Base-by-base conservation (phyloP, 305 asterid genomes). In the Euphrasia arctica region DNA sequence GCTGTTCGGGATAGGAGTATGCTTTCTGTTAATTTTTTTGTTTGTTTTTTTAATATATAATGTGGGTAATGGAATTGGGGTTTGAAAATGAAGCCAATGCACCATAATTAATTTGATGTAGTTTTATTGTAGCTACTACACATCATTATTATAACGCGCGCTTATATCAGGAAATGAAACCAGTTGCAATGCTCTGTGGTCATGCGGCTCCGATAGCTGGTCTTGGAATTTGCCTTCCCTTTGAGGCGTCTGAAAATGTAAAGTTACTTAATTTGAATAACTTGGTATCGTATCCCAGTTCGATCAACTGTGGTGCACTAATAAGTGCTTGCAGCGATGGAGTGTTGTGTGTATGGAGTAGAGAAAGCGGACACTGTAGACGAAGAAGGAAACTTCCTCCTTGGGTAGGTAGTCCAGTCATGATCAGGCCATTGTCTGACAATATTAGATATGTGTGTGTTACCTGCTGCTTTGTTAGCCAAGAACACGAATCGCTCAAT, bases 361-460 rank as follows among this genome's bases (percentile, higher is more conserved):
- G 96, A 80, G 79, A 72, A 62, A 88, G 94, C 75, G 99, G 99
- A 67, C 92, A 85, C 68, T 93, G 99, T 77, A 85, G 86, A 69
- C 80, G 96, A 31, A 79, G 99, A 79, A 80, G 97, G 75, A 90
- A 88, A 80, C 79, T 93, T 80, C 99, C 99, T 68, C 95, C 96
- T 57, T 93, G 97, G 99, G 82, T 85, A 13, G 99, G 99, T 62
- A 85, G 75, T 56, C 99, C 99, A 15, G 79, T 74, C 72, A 77
- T 86, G 76, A 74, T 88, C 59, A 85, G 68, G 67, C 60, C 90
- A 60, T 75, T 90, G 72, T 88, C 93, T 12, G 78, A 82, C 72
- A 90, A 86, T 64, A 80, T 51, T 62, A 85, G 95, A 86, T 90
- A 88, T 73, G 83, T 90, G 32, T 90, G 97, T 78, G 65, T 93